Base-by-base conservation (phyloP, 768 basidiomycete species). In the Imleria badia region DNA sequence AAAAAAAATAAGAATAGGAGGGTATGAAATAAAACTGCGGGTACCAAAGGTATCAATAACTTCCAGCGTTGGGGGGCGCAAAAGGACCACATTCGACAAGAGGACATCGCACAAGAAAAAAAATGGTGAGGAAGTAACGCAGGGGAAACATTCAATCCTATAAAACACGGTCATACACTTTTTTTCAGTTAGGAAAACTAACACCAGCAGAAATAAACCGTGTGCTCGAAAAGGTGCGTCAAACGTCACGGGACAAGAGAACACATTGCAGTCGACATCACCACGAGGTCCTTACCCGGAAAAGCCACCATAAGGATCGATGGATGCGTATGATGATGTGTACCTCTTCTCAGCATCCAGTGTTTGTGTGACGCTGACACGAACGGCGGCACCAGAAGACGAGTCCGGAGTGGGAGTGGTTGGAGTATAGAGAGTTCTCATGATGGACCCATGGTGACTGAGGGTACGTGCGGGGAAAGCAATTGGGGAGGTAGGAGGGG, bases 401-500 rank as follows among this genome's bases (percentile, higher is more conserved):
- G 50, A 29, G 14, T 66, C 66, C 2, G 46, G 51, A 7, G 56
- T 14, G n/a, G 62, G 47, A 15, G 54, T 23, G 22, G 54, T 60
- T 23, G 71, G 61, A 14, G 62, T 52, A 42, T 71, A 71, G 33
- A 71, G 64, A 3, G 60, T 61, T 41, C 72, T 66, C 68, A 68
- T 72, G 17, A 57, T 60, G 31, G 60, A 52, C 7, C 70, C 54
- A 34, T 61, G 51, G 47, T 60, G 65, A 46, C 60, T 68, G 36
- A 62, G 60, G 23, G 59, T 47, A 22, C 64, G 72, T 3, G 59
- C 40, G 12, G 70, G 70, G 49, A 70, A 73, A 19, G 70, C 56
- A 14, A 73, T 62, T 14, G 71, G 59, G 3, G 70, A 64, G 31
- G 65, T 60, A 43, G 72, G 70, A 56, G 71, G 72, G 23, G 72